Percentiles rank a stretch among this genome's conserved stretches.
phyloP scores from a whole-genome alignment of 768 basidiomycete genomes.

The Lactarius vividus region DNA sequence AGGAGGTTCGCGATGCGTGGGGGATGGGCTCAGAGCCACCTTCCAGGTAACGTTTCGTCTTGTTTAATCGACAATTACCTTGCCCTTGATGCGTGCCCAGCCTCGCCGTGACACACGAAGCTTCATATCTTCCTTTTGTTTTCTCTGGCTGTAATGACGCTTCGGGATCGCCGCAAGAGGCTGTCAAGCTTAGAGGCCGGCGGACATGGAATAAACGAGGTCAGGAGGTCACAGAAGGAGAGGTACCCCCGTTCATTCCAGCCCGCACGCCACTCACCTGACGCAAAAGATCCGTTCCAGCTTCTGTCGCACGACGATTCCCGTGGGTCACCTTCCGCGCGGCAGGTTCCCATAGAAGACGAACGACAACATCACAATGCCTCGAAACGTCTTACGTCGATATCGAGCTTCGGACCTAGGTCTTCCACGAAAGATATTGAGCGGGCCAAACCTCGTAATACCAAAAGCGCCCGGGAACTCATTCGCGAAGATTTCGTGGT shows the following conservation, averaged over 20 bases:
- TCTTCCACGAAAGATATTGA: conserved; percentile 5
- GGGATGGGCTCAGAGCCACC: conserved; percentile 13
- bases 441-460: conserved; percentile 10
- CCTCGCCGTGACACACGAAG: conserved; percentile 22
- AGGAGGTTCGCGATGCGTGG: conserved; percentile 21
- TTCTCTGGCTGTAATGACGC: conserved; percentile 17
- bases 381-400: conserved; percentile 25
- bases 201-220: conserved; percentile 29
- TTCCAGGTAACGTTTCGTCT: conserved; percentile 13
- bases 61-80: background rate
- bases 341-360: conserved; percentile 6
- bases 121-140: conserved; percentile 28
- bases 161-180: conserved; percentile 21
- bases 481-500: conserved; percentile 16
- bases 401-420: conserved; percentile 21
- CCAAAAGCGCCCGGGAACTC: conserved; percentile 20
- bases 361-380: background rate
- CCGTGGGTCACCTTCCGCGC: conserved; percentile 20
- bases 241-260: conserved; percentile 9
- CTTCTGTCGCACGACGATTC: conserved; percentile 6
- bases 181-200: conserved; percentile 23
- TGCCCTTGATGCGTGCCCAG: conserved; percentile 7
- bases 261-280: conserved; percentile 2
- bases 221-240: conserved; percentile 23
- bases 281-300: conserved; percentile 21